Conservation (phyloP, 148 eudicot species). For the Vaccinium darrowii region DNA sequence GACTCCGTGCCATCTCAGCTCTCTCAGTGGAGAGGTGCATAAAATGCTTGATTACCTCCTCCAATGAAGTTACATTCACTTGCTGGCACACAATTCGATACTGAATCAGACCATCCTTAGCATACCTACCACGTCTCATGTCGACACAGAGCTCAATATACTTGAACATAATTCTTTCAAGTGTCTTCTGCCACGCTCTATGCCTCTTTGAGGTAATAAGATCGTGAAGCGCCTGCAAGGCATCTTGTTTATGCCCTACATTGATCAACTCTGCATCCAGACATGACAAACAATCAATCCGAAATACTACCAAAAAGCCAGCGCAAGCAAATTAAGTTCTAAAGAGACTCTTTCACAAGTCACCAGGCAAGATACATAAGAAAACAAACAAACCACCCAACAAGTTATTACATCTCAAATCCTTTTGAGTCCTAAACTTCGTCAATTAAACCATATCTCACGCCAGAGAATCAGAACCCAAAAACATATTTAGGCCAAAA, state of each 20-base stretch:
- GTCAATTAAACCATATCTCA: background rate
- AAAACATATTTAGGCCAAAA: background rate
- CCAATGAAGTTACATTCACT: slow-evolving; percentile 88
- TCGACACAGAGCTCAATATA: slow-evolving; percentile 89
- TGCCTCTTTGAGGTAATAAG: slow-evolving; percentile 83
- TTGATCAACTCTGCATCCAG: slow-evolving; percentile 70
- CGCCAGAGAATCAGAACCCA: background rate
- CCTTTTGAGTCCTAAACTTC: background rate
- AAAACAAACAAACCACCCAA: background rate
- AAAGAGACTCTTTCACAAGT: background rate
- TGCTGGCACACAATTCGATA: slow-evolving; percentile 89
- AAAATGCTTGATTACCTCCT: slow-evolving; percentile 91
- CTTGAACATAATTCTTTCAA: slow-evolving; percentile 82
- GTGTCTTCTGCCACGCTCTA: slow-evolving; percentile 79
- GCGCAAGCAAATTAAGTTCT: background rate
- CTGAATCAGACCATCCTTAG: slow-evolving; percentile 90
- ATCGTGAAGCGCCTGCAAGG: slow-evolving; percentile 78
- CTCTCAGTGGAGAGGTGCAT: slow-evolving; percentile 89
- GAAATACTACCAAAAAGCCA: background rate
- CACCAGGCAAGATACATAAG: background rate
- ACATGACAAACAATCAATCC: slow-evolving; percentile 9
- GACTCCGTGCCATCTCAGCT: slow-evolving; percentile 82
- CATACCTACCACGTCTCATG: slow-evolving; percentile 80
- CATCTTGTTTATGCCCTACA: slow-evolving; percentile 89
- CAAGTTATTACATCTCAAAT: background rate